A percentile compares a stretch with the other conserved stretches of the same genome.
Conservation (phyloP, 805 yeast genomes). For the Ogataea naganishii region DNA sequence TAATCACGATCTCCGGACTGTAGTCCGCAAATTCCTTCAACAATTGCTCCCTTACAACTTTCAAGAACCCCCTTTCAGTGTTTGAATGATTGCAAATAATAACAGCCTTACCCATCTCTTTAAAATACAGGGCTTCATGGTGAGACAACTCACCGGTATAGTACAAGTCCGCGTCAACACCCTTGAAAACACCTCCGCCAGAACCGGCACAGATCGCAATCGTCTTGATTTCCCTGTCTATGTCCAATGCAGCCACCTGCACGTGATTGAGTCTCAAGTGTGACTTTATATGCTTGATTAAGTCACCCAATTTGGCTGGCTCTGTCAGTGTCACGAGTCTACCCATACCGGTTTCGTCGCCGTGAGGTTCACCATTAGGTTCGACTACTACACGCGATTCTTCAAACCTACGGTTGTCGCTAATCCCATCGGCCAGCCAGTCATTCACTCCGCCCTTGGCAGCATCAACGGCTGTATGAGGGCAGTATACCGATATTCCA, state of each 20-base stretch:
- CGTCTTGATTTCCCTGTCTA: slow-evolving; percentile 31
- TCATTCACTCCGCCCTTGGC: slow-evolving; percentile 91
- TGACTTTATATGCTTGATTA: slow-evolving; percentile 45
- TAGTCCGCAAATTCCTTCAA: slow-evolving; percentile 27
- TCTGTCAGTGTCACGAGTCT: slow-evolving; percentile 44
- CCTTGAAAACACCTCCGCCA: slow-evolving; percentile 70
- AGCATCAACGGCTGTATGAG: slow-evolving; percentile 95
- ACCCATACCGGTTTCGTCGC: slow-evolving; percentile 70
- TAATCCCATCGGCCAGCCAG: slow-evolving; percentile 64
- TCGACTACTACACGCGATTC: slow-evolving; percentile 31
- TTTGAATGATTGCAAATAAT: slow-evolving; percentile 84
- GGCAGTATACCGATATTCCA: slow-evolving; percentile 85
- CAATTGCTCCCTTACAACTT: slow-evolving; percentile 42
- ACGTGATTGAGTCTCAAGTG: slow-evolving; percentile 44
- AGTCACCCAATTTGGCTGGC: slow-evolving; percentile 32
- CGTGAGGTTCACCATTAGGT: slow-evolving; percentile 27
- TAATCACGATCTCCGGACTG: slow-evolving; percentile 37
- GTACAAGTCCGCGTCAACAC: slow-evolving; percentile 56
- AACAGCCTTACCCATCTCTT: slow-evolving; percentile 64
- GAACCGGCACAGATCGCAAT: slow-evolving; percentile 95
- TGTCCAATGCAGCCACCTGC: slow-evolving; percentile 47
- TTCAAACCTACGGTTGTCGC: slow-evolving; percentile 8
- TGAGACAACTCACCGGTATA: slow-evolving; percentile 93
- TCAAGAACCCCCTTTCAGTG: slow-evolving; percentile 82
- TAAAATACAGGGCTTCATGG: slow-evolving; percentile 72